Percentiles rank a stretch among this genome's conserved stretches.
phyloP scores from a whole-genome alignment of 768 basidiomycete species.

The Lyophyllum decastes region DNA sequence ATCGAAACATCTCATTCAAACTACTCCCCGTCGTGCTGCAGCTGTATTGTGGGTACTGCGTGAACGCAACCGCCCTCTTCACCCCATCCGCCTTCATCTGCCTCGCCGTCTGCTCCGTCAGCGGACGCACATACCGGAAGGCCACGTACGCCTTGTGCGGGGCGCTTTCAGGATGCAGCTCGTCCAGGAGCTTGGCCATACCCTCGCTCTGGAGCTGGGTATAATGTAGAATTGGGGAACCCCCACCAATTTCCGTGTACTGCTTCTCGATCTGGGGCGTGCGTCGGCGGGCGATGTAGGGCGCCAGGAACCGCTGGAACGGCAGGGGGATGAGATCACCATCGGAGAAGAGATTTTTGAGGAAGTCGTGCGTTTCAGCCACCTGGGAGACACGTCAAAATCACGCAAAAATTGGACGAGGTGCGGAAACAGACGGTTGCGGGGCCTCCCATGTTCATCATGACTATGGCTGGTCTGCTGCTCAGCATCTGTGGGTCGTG shows the following conservation, averaged over 20 bases:
- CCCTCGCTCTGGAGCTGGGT: constrained; percentile 86
- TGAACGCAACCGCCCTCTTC: constrained; percentile 90
- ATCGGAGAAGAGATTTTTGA: constrained; percentile 89
- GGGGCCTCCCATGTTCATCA: constrained; percentile 99
- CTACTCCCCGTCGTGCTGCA: constrained; percentile 98
- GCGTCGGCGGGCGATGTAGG: constrained; percentile 84
- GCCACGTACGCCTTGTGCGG: constrained; percentile 97
- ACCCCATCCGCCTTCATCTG: constrained; percentile 92
- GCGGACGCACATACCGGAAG: constrained; percentile 90
- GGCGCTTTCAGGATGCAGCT: constrained; percentile 89
- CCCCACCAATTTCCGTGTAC: constrained; percentile 93
- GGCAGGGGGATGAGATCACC: constrained; percentile 95
- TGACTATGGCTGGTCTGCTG: constrained; percentile 68
- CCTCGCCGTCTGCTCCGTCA: constrained; percentile 80
- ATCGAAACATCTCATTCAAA: constrained; percentile 86
- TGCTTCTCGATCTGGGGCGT: constrained; percentile 94
- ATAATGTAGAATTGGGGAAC: constrained; percentile 92
- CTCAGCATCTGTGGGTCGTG: constrained; percentile 15
- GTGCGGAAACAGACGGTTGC: constrained; percentile 62
- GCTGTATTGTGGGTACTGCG: constrained; percentile 98
- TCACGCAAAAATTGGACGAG: not conserved
- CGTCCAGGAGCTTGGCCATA: constrained; percentile 90
- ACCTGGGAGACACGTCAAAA: constrained; percentile 53
- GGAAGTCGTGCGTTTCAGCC: constrained; percentile 88
- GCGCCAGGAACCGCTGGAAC: constrained; percentile 85